These are phyloP conservation scores for Saccharomyces pastorianus DNA, from an alignment of 1,139 yeast species.

Conservation along the genomic window DNA sequence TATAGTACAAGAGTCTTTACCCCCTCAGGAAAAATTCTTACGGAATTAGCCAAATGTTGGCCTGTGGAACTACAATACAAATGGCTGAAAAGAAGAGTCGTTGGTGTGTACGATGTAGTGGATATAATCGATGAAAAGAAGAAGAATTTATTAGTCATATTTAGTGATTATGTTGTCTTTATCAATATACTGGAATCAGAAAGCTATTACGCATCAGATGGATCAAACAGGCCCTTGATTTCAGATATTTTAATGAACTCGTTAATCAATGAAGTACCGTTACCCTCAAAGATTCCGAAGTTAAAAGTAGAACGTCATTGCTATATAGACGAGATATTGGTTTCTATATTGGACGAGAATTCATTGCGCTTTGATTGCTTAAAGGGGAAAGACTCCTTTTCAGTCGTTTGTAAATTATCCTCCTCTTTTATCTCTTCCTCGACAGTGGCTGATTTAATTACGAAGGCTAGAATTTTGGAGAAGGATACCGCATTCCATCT, in stretches of 20 bases:
- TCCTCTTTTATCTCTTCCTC: constrained; percentile 28
- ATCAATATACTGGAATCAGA: constrained; percentile 39
- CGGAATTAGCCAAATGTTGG: constrained; percentile 81
- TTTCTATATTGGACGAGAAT: constrained; percentile 38
- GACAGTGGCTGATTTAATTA: constrained; percentile 54
- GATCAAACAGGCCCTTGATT: constrained; percentile 48
- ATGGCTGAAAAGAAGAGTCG: constrained; percentile 79
- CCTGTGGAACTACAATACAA: constrained; percentile 81
- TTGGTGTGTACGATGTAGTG: constrained; percentile 62
- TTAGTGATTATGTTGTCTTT: constrained; percentile 71
- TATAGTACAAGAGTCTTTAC: constrained; percentile 65
- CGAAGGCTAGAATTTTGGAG: constrained; percentile 70
- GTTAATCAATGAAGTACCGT: constrained; percentile 73
- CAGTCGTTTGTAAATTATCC: constrained; percentile 29
- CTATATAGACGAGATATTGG: constrained; percentile 47
- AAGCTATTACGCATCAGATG: constrained; percentile 22
- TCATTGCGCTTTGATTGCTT: constrained; percentile 29
- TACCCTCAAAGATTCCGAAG: constrained; percentile 55
- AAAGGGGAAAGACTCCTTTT: constrained; percentile 16
- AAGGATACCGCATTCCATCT: constrained; percentile 83
- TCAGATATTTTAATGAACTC: constrained; percentile 87
- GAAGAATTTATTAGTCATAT: constrained; percentile 54
- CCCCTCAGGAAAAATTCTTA: constrained; percentile 80
- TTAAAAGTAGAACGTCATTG: constrained; percentile 67
- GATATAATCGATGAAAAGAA: constrained; percentile 34